Conservation (phyloP, 441 rosid genomes). For the Pelargonium australe region DNA sequence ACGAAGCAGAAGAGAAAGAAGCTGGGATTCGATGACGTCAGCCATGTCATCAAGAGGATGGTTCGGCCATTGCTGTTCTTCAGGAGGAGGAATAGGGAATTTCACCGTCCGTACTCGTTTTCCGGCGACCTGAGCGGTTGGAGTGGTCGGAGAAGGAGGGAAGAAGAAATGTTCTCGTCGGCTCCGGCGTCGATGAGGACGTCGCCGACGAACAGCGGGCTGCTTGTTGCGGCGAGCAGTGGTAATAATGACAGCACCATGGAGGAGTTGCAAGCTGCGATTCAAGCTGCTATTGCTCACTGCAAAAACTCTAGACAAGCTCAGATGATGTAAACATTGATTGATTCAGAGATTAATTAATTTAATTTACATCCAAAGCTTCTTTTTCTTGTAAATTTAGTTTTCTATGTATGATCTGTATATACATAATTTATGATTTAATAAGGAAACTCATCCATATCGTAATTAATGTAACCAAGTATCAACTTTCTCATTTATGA, state of each 20-base stretch:
- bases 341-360: not conserved
- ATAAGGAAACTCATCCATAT: too few relatives aligned
- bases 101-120: conserved; percentile 42
- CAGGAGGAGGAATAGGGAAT: conserved; percentile 45
- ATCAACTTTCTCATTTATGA: too few relatives aligned
- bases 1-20: conserved; percentile 47
- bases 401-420: too few relatives aligned
- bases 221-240: conserved; percentile 39
- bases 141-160: too few relatives aligned
- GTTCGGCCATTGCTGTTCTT: conserved; percentile 46
- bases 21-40: conserved; percentile 36
- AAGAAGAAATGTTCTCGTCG: conserved; percentile 42
- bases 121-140: conserved; percentile 33
- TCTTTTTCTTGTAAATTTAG: too few relatives aligned
- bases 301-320: conserved; percentile 82
- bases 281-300: conserved; percentile 96
- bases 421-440: too few relatives aligned
- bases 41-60: conserved; percentile 55
- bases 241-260: conserved; percentile 56
- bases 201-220: conserved; percentile 85
- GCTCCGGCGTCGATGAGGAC: conserved; percentile 88
- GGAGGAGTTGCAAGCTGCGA: conserved; percentile 96
- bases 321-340: conserved; percentile 28
- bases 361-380: too few relatives aligned
- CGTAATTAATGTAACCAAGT: too few relatives aligned